Evolutionary conservation across 768 basidiomycete genomes (phyloP).

Genomic region (Pisolithus albus): DNA sequence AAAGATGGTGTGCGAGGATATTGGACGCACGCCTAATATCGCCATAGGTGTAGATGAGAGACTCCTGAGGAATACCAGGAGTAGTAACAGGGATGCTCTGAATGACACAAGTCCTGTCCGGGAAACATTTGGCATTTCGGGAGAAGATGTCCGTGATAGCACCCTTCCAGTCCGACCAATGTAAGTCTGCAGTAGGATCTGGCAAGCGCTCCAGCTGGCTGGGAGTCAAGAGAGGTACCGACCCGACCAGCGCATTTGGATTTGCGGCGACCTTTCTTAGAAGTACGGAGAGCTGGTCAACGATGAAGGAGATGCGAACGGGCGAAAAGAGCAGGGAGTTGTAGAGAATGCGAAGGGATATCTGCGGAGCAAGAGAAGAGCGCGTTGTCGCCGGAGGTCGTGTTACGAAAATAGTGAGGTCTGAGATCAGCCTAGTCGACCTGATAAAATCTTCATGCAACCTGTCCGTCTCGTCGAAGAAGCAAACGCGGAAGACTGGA

Average conservation of each 20-base stretch:
- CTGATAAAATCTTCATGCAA: constrained; percentile 68
- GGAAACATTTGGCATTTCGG: constrained; percentile 69
- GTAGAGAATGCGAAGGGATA: constrained; percentile 82
- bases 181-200: constrained; percentile 76
- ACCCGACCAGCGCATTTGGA: constrained; percentile 66
- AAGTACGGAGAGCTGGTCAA: constrained; percentile 80
- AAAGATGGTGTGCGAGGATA: constrained; percentile 81
- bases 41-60: constrained; percentile 65
- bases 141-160: constrained; percentile 96
- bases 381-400: constrained; percentile 62
- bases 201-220: constrained; percentile 67
- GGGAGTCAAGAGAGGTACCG: constrained; percentile 72
- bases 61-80: constrained; percentile 41
- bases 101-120: constrained; percentile 83
- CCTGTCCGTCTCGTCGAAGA: constrained; percentile 86
- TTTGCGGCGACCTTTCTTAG: constrained; percentile 64
- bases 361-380: constrained; percentile 61
- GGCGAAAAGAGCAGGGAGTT: constrained; percentile 91
- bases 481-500: constrained; percentile 89
- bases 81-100: constrained; percentile 52
- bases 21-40: constrained; percentile 83
- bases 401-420: constrained; percentile 86
- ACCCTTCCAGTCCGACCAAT: constrained; percentile 98
- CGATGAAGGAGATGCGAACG: constrained; percentile 66
- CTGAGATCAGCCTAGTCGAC: constrained; percentile 77